Base-by-base conservation (phyloP, 768 basidiomycete genomes). In the Termitomyces sp. region DNA sequence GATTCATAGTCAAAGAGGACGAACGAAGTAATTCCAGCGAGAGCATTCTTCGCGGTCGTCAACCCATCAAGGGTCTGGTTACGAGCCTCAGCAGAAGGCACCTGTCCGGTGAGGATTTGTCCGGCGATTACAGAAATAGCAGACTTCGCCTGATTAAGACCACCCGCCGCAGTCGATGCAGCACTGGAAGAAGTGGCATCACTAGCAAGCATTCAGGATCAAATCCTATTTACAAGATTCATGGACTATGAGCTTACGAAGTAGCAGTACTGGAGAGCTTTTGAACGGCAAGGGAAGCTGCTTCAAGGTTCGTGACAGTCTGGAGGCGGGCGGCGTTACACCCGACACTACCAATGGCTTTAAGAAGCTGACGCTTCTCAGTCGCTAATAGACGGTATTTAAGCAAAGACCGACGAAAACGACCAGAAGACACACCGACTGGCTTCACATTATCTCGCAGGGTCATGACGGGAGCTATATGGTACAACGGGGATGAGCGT, bases 51-150 rank as follows among this genome's bases (percentile, higher is more conserved):
- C 2, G 67, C 68, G 10, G 58, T 44, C 14, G 51, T 58, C 54
- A 70, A 46, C 2, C 70, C 71, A 22, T 59, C 32, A 16, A 53
- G 51, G 9, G 64, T 60, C 45, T 65, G 64, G 13, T 63, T 62
- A 54, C 71, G 69, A 20, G 63, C 64, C 22, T 60, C 56, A 3
- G 65, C 64, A n/a, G 67, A 65, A 30, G 68, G 58, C 5, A 59
- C 58, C 24, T 68, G 50, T 1, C 62, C 61, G 28, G 61, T 40
- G 24, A 70, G 36, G 9, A 69, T 48, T 10, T 65, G 61, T 33
- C 48, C 56, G 3, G 70, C 68, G 35, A 72, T 72, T 36, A 50
- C 55, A 16, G 58, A 64, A 40, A 70, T 65, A 4, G 56, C 71
- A n/a, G 46, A 58, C 45, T 66, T 62, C 1, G 70, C 65, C 35